Evolutionary conservation across 441 rosid genomes (phyloP), one percentile per base, ranked within the genome.

Genomic region (Capsella rubella): DNA sequence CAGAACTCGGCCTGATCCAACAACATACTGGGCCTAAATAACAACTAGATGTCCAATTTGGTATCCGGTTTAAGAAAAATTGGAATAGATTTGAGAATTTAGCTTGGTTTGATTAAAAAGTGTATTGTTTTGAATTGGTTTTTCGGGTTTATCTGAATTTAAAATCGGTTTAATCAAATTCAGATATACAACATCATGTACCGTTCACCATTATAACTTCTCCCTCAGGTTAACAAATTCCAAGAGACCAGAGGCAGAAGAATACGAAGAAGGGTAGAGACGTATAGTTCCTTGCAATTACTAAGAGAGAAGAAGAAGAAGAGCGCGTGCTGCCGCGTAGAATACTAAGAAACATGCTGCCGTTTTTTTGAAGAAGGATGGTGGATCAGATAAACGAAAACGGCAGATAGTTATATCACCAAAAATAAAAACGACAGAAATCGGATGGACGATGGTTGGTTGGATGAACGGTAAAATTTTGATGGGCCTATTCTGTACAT

Each of bases 221-320:
- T 27, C 51, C 34, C 3, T 59, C 52, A 2, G 5, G 14, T 62
- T 39, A 25, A 72, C 0, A 16, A 67, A 78, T 2, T 72, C 70
- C 62, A 73, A 25, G 10, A 78, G 75, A 68, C 42, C 7, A 31
- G 66, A 78, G 7, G 56, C 12, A 54, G 75, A 55, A 32, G 65
- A 66, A 16, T 69, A 65, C 1, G 59, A 67, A 15, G 72, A 67
- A 27, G 73, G 53, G 43, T 42, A 73, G 43, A 63, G 63, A 57
- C 74, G 71, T 47, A 68, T 13, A 8, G 14, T 5, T 49, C 69
- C 35, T 69, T 61, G 54, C 14, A 50, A 18, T 62, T 73, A 32
- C 35, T 5, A n/a, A 39, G 25, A 47, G 53, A 47, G 7, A 16
- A 16, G 18, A 16, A 69, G 69, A 56, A 45, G 64, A 60, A 52